phyloP scores from a whole-genome alignment of 176 grass and related monocot species.

The Aechmea fasciata region DNA sequence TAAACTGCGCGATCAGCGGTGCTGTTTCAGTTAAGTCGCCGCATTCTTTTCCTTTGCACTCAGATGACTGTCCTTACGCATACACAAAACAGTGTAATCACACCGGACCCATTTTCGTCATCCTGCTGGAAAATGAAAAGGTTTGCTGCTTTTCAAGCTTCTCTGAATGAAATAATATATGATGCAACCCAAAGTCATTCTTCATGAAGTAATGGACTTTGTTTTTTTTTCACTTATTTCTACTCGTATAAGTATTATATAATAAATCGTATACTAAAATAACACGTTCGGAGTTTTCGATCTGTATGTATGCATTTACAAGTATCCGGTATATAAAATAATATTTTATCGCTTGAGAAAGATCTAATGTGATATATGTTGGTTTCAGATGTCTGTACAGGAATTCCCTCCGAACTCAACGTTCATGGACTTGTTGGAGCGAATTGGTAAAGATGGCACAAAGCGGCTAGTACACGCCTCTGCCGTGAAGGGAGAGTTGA shows the following conservation, averaged over 20 bases:
- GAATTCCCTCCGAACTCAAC: conserved; percentile 43
- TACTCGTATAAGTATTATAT: background rate
- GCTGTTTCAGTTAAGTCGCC: conserved; percentile 25
- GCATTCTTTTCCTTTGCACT: conserved; percentile 25
- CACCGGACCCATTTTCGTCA: conserved; percentile 35
- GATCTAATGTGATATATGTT: conserved; percentile 8
- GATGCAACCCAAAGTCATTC: background rate
- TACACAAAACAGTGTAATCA: conserved; percentile 30
- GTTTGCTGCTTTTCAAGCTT: background rate
- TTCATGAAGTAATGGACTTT: background rate
- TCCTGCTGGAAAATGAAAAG: conserved; percentile 60
- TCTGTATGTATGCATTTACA: background rate
- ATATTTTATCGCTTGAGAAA: background rate
- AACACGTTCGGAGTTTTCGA: too few species aligned
- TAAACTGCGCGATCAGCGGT: conserved; percentile 10
- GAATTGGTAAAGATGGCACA: conserved; percentile 2
- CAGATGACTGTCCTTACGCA: conserved; percentile 24
- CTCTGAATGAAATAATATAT: background rate
- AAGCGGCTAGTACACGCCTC: conserved; percentile 6
- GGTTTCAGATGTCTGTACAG: conserved; percentile 55
- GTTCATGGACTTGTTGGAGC: conserved; percentile 33
- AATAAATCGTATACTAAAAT: too few species aligned
- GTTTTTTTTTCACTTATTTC: background rate
- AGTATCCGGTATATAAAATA: background rate
- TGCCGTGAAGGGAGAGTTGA: conserved; percentile 23